Percentiles rank a stretch among this genome's conserved stretches.
phyloP scores from a whole-genome alignment of 2,329 filamentous ascomycete species.

The Fusarium sp. region DNA sequence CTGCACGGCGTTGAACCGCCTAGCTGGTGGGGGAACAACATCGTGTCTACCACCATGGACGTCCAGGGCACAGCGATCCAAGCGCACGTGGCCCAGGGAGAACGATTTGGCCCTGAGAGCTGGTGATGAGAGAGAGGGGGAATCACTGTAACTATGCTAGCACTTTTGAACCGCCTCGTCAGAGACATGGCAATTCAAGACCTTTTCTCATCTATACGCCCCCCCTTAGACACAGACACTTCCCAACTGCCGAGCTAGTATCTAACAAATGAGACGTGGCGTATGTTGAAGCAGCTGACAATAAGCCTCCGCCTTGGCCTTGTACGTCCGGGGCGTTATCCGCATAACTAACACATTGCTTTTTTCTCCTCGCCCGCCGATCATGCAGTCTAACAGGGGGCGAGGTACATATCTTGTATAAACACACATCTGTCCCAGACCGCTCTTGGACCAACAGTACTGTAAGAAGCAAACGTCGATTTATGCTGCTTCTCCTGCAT shows the following conservation, averaged over 20 bases:
- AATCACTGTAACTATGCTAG: background rate
- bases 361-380: background rate
- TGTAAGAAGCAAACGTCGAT: background rate
- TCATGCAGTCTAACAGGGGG: background rate
- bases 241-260: background rate
- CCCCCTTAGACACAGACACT: background rate
- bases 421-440: background rate
- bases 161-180: background rate
- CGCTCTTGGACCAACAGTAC: background rate
- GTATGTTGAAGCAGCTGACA: background rate
- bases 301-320: background rate
- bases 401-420: background rate
- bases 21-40: conserved; percentile 76
- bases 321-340: background rate
- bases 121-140: conserved; percentile 57
- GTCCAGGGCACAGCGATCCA: conserved; percentile 70
- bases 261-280: background rate
- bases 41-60: conserved; percentile 72
- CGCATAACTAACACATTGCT: background rate
- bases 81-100: conserved; percentile 61
- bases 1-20: conserved; percentile 72
- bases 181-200: background rate
- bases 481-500: background rate
- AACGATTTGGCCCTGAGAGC: conserved; percentile 70
- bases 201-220: background rate